Base-by-base conservation (phyloP, 139 green algal species). In the Coelastrella sp. region DNA sequence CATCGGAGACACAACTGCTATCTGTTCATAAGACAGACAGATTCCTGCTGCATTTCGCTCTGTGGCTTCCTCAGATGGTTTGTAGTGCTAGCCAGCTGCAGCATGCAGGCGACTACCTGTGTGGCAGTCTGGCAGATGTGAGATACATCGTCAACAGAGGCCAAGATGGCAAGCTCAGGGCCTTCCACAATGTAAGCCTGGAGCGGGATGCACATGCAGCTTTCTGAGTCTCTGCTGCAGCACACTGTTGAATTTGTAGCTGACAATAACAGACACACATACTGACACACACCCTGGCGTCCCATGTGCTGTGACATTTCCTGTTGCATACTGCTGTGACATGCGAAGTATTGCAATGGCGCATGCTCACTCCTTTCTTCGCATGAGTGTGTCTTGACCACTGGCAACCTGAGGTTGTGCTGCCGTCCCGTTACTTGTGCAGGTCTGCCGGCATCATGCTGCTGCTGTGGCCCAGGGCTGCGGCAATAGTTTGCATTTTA, bases 381-480 rank as follows among this genome's bases (percentile, higher is more conserved):
- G 35, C 35, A 49, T 49, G 35, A 49, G 35, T 49, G 3, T 49
- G 35, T 49, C 35, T 49, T 49, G 35, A 49, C 35, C 35, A 49
- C 35, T 49, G 35, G 3, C 35, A 49, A 49, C 35, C 35, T 49
- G 35, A 49, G 35, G 35, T 49, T 49, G 35, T 49, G 35, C 35
- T 49, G 35, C 35, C 35, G 3, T 3, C 35, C 35, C 35, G 35
- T 49, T 49, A 49, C 35, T 27, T 59, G 20, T 84, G 59, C 90
- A 95, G 93, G 93, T 95, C 20, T 96, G 94, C 90, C 70, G 93
- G 17, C 94, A 96, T 84, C 94, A 96, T 89, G 94, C 93, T 15
- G 93, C 93, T 24, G 89, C 92, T 7, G 92, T 96, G 0, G 93
- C 94, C 4, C 20, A 85, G 8, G 92, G 89, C n/a, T 70, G 61